Evolutionary conservation across 108 stramenopile genomes (phyloP).

Genomic region (Ochromonas danica): DNA sequence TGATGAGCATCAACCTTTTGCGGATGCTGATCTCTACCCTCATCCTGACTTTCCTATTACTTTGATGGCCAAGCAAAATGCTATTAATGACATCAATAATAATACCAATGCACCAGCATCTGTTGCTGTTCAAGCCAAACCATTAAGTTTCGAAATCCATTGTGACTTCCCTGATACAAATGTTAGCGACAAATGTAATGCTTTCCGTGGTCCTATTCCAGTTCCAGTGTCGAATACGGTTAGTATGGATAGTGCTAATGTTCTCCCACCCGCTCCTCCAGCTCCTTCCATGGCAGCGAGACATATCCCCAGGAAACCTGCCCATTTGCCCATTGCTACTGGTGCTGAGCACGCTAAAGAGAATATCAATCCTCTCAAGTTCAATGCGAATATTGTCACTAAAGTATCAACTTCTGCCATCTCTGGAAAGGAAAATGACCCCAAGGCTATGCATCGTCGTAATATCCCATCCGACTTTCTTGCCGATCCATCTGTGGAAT

Average conservation of each 20-base stretch:
- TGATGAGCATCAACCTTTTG: not conserved
- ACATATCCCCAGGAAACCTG: too few relatives aligned
- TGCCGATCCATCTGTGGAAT: not conserved
- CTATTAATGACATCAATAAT: not conserved
- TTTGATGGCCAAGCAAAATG: not conserved
- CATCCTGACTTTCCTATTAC: not conserved
- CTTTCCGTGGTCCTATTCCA: not conserved
- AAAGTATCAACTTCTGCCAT: too few relatives aligned
- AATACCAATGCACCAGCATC: not conserved
- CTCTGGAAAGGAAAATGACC: too few relatives aligned
- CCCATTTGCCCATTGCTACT: not conserved
- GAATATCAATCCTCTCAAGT: too few relatives aligned
- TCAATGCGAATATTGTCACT: too few relatives aligned
- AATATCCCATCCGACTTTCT: not conserved
- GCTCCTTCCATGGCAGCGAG: too few relatives aligned
- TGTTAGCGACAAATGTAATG: too few relatives aligned
- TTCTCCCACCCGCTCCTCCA: too few relatives aligned
- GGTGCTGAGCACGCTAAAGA: slow-evolving; percentile 22
- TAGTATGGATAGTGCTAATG: too few relatives aligned
- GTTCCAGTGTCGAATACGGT: too few relatives aligned
- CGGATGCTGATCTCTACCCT: not conserved
- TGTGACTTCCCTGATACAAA: too few relatives aligned
- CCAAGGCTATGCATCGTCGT: not conserved
- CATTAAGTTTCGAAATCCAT: not conserved
- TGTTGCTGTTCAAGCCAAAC: not conserved